Evolutionary conservation across 768 basidiomycete species (phyloP).

Genomic region (Boletales sp.): DNA sequence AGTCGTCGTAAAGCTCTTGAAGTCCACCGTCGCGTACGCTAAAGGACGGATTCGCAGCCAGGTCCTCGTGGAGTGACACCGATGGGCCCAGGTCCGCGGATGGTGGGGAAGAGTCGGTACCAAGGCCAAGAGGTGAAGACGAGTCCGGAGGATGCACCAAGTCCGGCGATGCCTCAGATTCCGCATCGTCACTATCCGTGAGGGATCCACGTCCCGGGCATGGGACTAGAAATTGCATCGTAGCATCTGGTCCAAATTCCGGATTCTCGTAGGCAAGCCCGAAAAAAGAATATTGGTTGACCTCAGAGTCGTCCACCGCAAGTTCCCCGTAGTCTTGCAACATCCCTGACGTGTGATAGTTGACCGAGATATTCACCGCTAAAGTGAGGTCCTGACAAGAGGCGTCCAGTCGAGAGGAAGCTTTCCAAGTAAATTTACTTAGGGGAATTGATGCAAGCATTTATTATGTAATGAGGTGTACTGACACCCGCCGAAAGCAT

Average conservation of each 20-base stretch:
- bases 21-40: not conserved
- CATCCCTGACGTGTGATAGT: no score
- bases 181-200: conserved; percentile 2
- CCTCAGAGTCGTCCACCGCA: not conserved
- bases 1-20: conserved; percentile 3
- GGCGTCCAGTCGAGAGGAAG: no score
- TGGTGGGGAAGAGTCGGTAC: not conserved
- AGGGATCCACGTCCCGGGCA: conserved; percentile 1
- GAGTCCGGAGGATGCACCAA: conserved; percentile 17
- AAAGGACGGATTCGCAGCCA: not conserved
- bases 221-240: not conserved
- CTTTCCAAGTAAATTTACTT: no score
- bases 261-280: not conserved
- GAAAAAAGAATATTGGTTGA: not conserved
- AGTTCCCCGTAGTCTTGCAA: no score
- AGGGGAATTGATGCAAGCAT: no score
- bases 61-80: not conserved
- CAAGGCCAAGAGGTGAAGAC: conserved; percentile 15
- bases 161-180: conserved; percentile 7
- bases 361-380: no score
- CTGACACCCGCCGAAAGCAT: no score
- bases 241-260: not conserved
- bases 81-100: not conserved
- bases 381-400: no score
- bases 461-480: no score